Evolutionary conservation across 768 basidiomycete genomes (phyloP).

Genomic region (Mycena latifolia): DNA sequence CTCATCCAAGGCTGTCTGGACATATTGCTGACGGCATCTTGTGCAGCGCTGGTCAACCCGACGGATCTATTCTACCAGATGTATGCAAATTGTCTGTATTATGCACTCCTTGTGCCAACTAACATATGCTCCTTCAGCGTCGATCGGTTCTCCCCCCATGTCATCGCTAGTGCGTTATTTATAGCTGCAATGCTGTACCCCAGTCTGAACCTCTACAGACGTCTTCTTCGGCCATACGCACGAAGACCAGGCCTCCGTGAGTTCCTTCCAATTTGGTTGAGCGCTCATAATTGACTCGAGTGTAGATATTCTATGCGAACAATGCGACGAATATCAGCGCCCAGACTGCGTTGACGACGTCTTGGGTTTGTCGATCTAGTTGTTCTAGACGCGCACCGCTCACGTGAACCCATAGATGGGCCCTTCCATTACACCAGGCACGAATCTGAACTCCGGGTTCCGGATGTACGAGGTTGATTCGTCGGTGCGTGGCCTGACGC

Average conservation of each 20-base stretch:
- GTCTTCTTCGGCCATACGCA: slow-evolving; percentile 79
- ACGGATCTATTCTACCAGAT: slow-evolving; percentile 52
- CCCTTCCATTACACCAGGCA: slow-evolving; percentile 78
- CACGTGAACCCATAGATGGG: slow-evolving; percentile 59
- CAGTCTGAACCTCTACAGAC: slow-evolving; percentile 49
- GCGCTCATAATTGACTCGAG: background rate
- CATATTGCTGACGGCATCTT: background rate
- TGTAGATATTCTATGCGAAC: slow-evolving; percentile 35
- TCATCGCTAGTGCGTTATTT: slow-evolving; percentile 72
- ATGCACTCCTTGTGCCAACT: background rate
- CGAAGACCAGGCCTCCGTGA: slow-evolving; percentile 29
- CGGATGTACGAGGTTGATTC: slow-evolving; percentile 80
- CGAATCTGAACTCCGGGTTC: slow-evolving; percentile 83
- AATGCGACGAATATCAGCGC: slow-evolving; percentile 58
- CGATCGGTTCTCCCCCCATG: slow-evolving; percentile 84
- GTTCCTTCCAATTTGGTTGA: slow-evolving; percentile 23
- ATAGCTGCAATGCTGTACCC: background rate
- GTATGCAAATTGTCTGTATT: slow-evolving; percentile 51
- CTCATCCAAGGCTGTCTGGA: background rate
- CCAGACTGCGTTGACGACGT: slow-evolving; percentile 64
- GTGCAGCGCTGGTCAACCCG: slow-evolving; percentile 31
- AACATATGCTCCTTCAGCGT: slow-evolving; percentile 55
- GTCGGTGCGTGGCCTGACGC: slow-evolving; percentile 53
- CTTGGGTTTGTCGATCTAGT: slow-evolving; percentile 49
- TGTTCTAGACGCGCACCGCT: background rate